Percentiles rank a stretch among this genome's conserved stretches.
phyloP scores from a whole-genome alignment of 345 rosid species.

The Acer saccharum region DNA sequence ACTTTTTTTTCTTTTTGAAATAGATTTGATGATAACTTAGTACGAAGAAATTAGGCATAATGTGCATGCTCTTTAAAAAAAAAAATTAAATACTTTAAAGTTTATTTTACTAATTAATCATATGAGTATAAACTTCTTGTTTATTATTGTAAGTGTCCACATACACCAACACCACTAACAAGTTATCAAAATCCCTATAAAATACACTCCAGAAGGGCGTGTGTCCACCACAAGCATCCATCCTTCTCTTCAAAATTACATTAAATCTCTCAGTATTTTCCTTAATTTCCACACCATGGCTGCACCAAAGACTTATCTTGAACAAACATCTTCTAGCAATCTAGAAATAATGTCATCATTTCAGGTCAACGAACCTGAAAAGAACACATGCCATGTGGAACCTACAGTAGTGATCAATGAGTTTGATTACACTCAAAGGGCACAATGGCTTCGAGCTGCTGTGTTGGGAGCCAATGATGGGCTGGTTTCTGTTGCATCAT shows the following conservation, averaged over 20 bases:
- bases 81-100: too few species aligned
- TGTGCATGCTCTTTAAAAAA: too few species aligned
- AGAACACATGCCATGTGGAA: background rate
- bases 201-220: conserved; percentile 31
- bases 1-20: too few species aligned
- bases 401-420: conserved; percentile 1
- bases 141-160: background rate
- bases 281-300: conserved; percentile 12
- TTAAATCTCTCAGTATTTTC: background rate
- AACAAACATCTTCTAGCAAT: conserved; percentile 15
- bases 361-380: background rate
- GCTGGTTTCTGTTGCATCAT: conserved; percentile 69
- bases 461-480: conserved; percentile 86
- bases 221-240: conserved; percentile 45
- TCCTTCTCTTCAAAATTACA: background rate
- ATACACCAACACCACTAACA: background rate
- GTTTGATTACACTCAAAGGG: conserved; percentile 59
- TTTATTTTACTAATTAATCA: background rate
- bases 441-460: conserved; percentile 86
- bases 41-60: background rate
- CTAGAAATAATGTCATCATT: conserved; percentile 13
- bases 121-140: too few species aligned
- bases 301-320: conserved; percentile 20
- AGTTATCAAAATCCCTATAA: conserved; percentile 16
- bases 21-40: too few species aligned